Evolutionary conservation across 1,284 basidiomycete genomes (phyloP), one percentile per base, ranked within the genome.

Genomic region (Ustilago hordei): DNA sequence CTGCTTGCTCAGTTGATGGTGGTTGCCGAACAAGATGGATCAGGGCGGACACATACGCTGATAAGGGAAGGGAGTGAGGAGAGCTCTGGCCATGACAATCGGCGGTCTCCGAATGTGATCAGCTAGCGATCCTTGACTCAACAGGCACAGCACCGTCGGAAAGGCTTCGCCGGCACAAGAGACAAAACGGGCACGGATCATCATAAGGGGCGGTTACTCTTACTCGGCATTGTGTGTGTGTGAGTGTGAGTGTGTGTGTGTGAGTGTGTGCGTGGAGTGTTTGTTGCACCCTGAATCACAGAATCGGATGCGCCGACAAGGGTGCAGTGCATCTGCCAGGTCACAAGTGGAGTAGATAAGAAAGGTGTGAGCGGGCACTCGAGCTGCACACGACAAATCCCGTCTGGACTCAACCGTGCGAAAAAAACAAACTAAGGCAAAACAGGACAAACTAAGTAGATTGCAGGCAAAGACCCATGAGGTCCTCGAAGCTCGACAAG

Each of bases 271-370:
- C 2, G 23, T 23, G 28, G 17, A 34, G 13, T 31, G 23, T 39
- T 17, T n/a, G 54, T 39, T 55, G 54, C 35, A 55, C 54, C 54
- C 54, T 41, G 54, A 55, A 54, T 39, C 15, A 17, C 15, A 28
- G 38, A 17, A 52, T 55, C 54, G 54, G 54, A 38, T 55, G 54
- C 35, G 13, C 35, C 36, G 54, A 38, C 54, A 50, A 50, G 48
- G 48, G 48, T 50, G 48, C 48, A 50, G 48, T 50, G 48, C 48
- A 50, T 13, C 48, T 50, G 53, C 34, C 34, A 55, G 54, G 23
- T 28, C 34, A 39, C n/a, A 39, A 39, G 54, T 55, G 54, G 54
- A 55, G 54, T 39, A 55, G 54, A 55, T 55, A 55, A 39, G 54
- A 17, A 7, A 2, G 13, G 1, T 41, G 39, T 17, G 13, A 15